phyloP scores from a whole-genome alignment of 495 filamentous ascomycete genomes.

The Penicillium arizonense region DNA sequence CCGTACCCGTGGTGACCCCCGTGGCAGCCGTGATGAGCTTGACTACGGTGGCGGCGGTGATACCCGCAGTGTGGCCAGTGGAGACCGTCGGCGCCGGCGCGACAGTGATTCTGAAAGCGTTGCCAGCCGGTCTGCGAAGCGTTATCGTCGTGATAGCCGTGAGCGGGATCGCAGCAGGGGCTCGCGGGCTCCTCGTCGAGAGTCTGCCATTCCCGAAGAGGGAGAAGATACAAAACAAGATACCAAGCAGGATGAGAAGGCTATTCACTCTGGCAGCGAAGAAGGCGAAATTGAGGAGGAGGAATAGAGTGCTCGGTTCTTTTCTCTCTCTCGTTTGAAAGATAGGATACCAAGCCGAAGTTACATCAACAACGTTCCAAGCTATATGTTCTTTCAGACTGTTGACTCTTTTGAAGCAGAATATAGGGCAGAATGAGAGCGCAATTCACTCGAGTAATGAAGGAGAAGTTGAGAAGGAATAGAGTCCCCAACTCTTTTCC shows the following conservation, averaged over 20 bases:
- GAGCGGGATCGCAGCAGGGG: conserved; percentile 55
- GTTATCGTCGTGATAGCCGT: conserved; percentile 44
- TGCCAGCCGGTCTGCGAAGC: conserved; percentile 56
- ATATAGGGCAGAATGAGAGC: no score
- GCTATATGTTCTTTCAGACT: no score
- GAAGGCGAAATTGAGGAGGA: conserved; percentile 98
- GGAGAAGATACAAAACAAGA: conserved; percentile 40
- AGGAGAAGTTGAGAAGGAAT: no score
- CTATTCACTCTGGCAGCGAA: conserved; percentile 83
- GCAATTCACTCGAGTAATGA: no score
- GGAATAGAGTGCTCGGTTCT: conserved; percentile 27
- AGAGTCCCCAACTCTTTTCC: no score
- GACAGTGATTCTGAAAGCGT: conserved; percentile 76
- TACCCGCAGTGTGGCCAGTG: conserved; percentile 56
- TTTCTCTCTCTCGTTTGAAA: conserved; percentile 1
- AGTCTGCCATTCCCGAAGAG: conserved; percentile 39
- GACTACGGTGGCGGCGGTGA: conserved; percentile 88
- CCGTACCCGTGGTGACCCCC: conserved; percentile 73
- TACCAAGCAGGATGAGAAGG: conserved; percentile 61
- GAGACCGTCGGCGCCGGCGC: conserved; percentile 56
- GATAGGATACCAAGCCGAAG: conserved; percentile 1
- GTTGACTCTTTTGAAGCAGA: no score
- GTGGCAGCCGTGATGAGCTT: conserved; percentile 73
- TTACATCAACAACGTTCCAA: neutral
- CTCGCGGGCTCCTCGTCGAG: conserved; percentile 62